Evolutionary conservation across 306 rosid species (phyloP), one percentile per base, ranked within the genome.

Genomic region (Prunus salicina): DNA sequence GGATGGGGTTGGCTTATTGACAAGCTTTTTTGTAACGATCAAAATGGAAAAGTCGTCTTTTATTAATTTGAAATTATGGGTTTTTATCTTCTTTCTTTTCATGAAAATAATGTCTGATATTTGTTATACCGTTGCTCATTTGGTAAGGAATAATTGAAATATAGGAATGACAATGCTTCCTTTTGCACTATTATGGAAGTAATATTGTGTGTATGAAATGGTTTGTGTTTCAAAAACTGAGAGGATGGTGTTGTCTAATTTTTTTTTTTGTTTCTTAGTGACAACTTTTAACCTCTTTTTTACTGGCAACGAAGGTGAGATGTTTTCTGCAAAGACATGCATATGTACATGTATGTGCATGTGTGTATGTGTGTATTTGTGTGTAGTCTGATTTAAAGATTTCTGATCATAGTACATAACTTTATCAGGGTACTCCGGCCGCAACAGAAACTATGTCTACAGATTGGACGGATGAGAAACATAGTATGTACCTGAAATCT

Each of bases 401-500:
- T 51, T 57, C 63, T 71, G 78, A 67, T 67, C 41, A n/a, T 71
- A 53, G 41, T 67, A 62, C 51, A 14, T 19, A n/a, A 62, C 67
- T 45, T 73, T 81, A 49, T 77, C 63, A 90, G 96, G 87, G 79
- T 16, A 75, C 69, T 68, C 74, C 61, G 69, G 84, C 6, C 38
- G 41, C 43, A 56, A 27, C 79, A 27, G 88, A 85, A 52, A 56
- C 88, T 46, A 63, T 67, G 81, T 82, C 80, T 46, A 76, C 76
- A 67, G 88, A 84, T 30, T 90, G 95, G 95, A 90, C 95, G 10
- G 87, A 90, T 61, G 89, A 84, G 82, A 90, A 90, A 79, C 95
- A 90, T 74, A 88, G 92, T 74, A 72, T 86, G 88, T 90, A 86
- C 76, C 85, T 90, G 19, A 86, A 90, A 32, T 90, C 89, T 5